Conservation (phyloP, 164 flowering plant genomes). For the Chloranthus sessilifolius region DNA sequence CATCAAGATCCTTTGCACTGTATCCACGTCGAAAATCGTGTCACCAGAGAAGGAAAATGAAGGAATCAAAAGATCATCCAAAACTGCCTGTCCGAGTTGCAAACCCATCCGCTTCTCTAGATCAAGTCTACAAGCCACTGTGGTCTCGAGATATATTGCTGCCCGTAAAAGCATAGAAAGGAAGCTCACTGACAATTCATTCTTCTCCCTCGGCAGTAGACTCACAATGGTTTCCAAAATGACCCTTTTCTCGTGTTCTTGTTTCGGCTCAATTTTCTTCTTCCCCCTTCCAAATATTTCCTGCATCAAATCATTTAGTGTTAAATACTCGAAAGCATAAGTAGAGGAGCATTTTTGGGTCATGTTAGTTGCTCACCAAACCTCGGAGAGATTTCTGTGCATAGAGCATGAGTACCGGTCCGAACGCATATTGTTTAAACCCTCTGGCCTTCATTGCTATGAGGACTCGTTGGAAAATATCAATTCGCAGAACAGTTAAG, state of each 20-base stretch:
- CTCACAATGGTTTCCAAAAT: conserved; percentile 82
- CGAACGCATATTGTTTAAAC: conserved; percentile 69
- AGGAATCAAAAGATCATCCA: conserved; percentile 91
- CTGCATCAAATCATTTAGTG: conserved; percentile 31
- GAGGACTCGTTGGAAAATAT: conserved; percentile 73
- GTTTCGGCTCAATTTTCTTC: conserved; percentile 65
- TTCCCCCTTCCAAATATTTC: conserved; percentile 71
- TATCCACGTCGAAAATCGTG: conserved; percentile 79
- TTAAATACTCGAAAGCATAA: conserved; percentile 1
- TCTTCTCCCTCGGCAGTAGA: conserved; percentile 81
- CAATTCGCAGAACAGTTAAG: conserved; percentile 62
- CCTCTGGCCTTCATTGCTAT: conserved; percentile 88
- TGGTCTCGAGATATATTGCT: conserved; percentile 74
- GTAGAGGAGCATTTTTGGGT: conserved; percentile 1
- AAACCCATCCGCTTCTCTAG: conserved; percentile 79
- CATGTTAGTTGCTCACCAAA: conserved; percentile 60
- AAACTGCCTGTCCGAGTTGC: conserved; percentile 73
- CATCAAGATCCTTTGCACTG: conserved; percentile 69
- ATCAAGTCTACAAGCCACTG: conserved; percentile 87
- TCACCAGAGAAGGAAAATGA: conserved; percentile 69
- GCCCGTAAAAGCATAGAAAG: conserved; percentile 80
- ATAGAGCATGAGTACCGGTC: conserved; percentile 86
- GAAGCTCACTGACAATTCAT: conserved; percentile 78
- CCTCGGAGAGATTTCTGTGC: conserved; percentile 92
- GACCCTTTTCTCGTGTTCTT: conserved; percentile 83